phyloP scores from a whole-genome alignment of 225 moss, liverwort and hornwort genomes.

The Pseudisothecium myosuroides region DNA sequence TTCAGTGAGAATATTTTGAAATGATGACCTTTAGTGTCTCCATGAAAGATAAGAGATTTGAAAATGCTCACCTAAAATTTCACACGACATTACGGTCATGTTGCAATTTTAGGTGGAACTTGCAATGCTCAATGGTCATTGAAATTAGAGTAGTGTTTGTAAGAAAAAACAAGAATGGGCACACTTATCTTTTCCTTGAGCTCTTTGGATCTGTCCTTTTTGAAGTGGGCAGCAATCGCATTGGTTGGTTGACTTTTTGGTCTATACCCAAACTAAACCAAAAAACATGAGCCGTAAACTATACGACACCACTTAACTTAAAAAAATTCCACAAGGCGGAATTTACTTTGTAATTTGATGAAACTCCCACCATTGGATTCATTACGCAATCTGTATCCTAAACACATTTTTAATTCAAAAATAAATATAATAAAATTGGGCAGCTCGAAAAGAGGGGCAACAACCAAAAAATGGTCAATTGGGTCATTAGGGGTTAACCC shows the following conservation, averaged over 20 bases:
- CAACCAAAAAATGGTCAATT: not conserved
- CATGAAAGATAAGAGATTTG: too few species aligned
- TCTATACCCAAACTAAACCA: accelerated
- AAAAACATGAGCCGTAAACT: not conserved
- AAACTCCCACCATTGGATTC: not conserved
- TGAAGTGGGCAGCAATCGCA: accelerated
- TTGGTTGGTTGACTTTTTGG: not conserved
- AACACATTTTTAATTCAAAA: accelerated
- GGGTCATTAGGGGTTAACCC: too few species aligned
- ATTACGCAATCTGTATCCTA: accelerated
- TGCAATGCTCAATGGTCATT: not conserved
- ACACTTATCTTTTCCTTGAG: not conserved
- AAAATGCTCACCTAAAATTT: not conserved
- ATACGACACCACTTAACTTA: not conserved
- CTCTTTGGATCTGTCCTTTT: accelerated
- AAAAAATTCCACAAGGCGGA: not conserved
- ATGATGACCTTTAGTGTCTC: not conserved
- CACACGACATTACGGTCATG: not conserved
- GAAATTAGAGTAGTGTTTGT: not conserved
- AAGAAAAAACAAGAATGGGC: not conserved
- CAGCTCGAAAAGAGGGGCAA: not conserved
- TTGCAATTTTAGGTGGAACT: not conserved
- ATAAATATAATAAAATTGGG: not conserved
- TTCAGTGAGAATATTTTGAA: too few species aligned
- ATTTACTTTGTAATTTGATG: not conserved